These are phyloP conservation scores for Annulohypoxylon moriforme DNA, from an alignment of 495 filamentous ascomycete species.

Conservation along the genomic window DNA sequence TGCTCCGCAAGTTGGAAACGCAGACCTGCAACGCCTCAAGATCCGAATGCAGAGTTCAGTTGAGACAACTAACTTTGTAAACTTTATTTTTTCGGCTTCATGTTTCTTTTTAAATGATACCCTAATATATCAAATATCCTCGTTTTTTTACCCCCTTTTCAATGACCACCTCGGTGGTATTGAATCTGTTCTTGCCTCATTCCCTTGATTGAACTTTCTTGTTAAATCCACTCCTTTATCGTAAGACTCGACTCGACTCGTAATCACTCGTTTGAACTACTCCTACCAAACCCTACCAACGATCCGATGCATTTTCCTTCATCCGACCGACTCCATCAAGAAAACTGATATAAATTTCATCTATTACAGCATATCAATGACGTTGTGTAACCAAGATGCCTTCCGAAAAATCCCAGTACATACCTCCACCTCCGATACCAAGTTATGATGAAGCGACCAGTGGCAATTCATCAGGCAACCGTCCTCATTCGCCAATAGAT, in stretches of 20 bases:
- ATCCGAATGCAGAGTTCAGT: constrained; percentile 14
- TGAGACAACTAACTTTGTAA: constrained; percentile 15
- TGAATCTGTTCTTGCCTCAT: constrained; percentile 17
- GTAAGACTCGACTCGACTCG: constrained; percentile 25
- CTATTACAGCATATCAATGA: constrained; percentile 27
- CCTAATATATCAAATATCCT: constrained; percentile 23
- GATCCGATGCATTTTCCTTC: constrained; percentile 29
- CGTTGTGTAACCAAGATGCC: constrained; percentile 53
- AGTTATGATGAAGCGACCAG: constrained; percentile 90
- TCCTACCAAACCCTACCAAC: constrained; percentile 10
- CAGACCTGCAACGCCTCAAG: background rate
- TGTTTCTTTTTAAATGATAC: constrained; percentile 27
- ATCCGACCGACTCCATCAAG: constrained; percentile 8
- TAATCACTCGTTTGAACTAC: constrained; percentile 30
- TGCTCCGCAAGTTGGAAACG: constrained; percentile 24
- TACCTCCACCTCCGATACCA: constrained; percentile 82
- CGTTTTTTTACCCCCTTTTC: constrained; percentile 22
- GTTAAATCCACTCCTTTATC: constrained; percentile 37
- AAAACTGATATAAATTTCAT: constrained; percentile 8
- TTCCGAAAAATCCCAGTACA: constrained; percentile 63
- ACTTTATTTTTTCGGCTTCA: constrained; percentile 26
- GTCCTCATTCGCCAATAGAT: constrained; percentile 49
- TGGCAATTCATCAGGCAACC: constrained; percentile 54
- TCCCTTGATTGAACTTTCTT: constrained; percentile 29
- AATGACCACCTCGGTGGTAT: constrained; percentile 28